These are phyloP conservation scores for Sanghuangporus baumii DNA, from an alignment of 1,284 basidiomycete species.

Conservation along the genomic window DNA sequence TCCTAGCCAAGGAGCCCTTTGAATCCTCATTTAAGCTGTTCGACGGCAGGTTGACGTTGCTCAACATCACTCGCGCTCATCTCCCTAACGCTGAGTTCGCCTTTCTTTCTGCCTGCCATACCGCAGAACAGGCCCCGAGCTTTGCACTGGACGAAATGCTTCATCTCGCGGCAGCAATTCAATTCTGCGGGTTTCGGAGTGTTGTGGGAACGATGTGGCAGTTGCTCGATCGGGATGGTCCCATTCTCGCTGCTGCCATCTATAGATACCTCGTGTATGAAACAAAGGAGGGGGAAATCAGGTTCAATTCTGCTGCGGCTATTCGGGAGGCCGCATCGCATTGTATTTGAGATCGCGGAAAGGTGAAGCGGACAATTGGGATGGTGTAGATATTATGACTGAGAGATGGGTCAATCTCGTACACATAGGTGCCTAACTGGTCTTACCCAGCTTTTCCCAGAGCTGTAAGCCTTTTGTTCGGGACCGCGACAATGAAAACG, in stretches of 20 bases:
- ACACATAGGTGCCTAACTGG: neutral
- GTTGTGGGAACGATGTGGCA: constrained; percentile 37
- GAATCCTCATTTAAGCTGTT: neutral
- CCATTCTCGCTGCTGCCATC: neutral
- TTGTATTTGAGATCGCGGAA: neutral
- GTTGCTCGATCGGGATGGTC: constrained; percentile 26
- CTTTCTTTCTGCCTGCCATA: constrained; percentile 31
- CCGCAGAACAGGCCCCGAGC: constrained; percentile 11
- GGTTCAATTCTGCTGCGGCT: neutral
- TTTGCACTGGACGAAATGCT: constrained; percentile 29
- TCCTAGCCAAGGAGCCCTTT: neutral
- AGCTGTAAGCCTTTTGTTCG: neutral
- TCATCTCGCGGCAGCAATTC: constrained; percentile 31
- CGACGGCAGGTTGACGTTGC: constrained; percentile 18
- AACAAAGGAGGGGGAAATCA: neutral
- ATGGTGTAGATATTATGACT: neutral
- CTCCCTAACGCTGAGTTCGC: constrained; percentile 30
- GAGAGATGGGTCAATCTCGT: neutral
- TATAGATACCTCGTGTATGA: neutral
- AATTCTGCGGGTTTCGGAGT: constrained; percentile 30
- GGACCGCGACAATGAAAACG: neutral
- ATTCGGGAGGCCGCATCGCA: neutral
- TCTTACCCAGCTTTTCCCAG: neutral
- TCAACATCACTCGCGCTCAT: constrained; percentile 25
- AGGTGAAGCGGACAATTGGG: neutral